Evolutionary conservation across 1,284 basidiomycete species (phyloP).

Genomic region (Veloboletus limbatus): DNA sequence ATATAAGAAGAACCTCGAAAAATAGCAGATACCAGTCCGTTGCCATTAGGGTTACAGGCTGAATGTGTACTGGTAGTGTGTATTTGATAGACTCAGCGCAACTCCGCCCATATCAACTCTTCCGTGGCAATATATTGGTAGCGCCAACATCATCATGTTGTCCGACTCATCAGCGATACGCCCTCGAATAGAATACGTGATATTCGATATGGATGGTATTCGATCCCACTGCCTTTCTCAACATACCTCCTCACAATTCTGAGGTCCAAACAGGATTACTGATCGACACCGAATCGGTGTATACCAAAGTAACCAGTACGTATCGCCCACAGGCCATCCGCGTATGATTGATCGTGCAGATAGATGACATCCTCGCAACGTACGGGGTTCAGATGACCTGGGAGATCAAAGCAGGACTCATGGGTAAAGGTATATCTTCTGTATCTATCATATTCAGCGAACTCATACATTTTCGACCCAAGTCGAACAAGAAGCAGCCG

Average conservation of each 20-base stretch:
- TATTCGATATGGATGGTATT: slow-evolving; percentile 81
- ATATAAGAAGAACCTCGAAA: too few relatives aligned
- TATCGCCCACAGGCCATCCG: slow-evolving; percentile 8
- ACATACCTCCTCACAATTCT: background rate
- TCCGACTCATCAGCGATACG: slow-evolving; percentile 3
- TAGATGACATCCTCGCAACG: slow-evolving; percentile 62
- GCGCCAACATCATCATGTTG: slow-evolving; percentile 17
- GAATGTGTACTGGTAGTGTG: too few relatives aligned
- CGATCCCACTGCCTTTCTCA: background rate
- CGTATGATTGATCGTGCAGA: slow-evolving; percentile 9
- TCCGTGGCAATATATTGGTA: too few relatives aligned
- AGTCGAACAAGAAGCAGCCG: slow-evolving; percentile 66
- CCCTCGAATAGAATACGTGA: slow-evolving; percentile 59
- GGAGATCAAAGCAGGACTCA: slow-evolving; percentile 79
- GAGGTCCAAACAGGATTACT: slow-evolving; percentile 43
- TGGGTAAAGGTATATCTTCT: slow-evolving; percentile 68
- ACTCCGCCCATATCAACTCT: too few relatives aligned
- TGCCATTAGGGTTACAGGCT: too few relatives aligned
- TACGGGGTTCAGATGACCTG: slow-evolving; percentile 77
- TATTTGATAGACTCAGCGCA: too few relatives aligned
- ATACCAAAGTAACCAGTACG: slow-evolving; percentile 74
- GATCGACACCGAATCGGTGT: slow-evolving; percentile 72
- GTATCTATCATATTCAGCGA: background rate
- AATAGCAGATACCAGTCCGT: too few relatives aligned
- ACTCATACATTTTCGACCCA: slow-evolving; percentile 2